Evolutionary conservation across 208 protist genomes (phyloP).

Genomic region (Leishmania lainsoni): DNA sequence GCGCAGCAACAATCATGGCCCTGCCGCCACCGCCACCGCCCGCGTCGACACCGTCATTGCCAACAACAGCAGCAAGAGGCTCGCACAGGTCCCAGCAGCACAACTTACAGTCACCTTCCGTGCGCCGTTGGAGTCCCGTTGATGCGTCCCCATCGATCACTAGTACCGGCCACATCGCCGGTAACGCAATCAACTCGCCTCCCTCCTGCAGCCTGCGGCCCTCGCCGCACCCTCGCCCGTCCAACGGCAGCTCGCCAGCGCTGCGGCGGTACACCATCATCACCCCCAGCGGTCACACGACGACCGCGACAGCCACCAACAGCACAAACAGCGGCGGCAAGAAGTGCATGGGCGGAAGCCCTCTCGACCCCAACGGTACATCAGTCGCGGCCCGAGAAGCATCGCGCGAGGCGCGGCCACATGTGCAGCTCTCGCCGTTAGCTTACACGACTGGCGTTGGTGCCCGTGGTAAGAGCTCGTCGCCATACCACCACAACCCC

Average conservation of each 20-base stretch:
- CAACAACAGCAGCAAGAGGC: neutral
- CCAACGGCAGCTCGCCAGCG: slow-evolving; percentile 26
- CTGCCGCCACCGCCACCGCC: neutral
- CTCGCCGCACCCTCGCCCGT: slow-evolving; percentile 23
- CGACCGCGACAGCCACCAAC: slow-evolving; percentile 5
- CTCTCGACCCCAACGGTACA: slow-evolving; percentile 4
- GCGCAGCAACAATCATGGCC: neutral
- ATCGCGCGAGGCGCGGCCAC: slow-evolving; percentile 18
- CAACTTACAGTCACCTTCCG: neutral
- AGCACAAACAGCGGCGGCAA: slow-evolving; percentile 10
- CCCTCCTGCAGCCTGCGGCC: slow-evolving; percentile 30
- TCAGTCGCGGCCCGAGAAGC: neutral
- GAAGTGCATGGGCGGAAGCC: slow-evolving; percentile 6
- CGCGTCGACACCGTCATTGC: neutral
- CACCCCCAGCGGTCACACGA: slow-evolving; percentile 2
- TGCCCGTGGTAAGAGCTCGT: neutral
- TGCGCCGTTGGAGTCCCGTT: slow-evolving; percentile 12
- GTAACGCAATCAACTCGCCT: slow-evolving; percentile 8
- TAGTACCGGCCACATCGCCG: neutral
- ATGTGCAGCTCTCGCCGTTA: slow-evolving; percentile 26
- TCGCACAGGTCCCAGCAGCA: slow-evolving; percentile 8
- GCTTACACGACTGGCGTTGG: neutral
- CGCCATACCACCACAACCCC: neutral
- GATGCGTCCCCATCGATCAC: slow-evolving; percentile 1
- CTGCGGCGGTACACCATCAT: slow-evolving; percentile 33